Conservation (phyloP, 2,329 filamentous ascomycete genomes). For the Neoscytalidium dimidiatum region DNA sequence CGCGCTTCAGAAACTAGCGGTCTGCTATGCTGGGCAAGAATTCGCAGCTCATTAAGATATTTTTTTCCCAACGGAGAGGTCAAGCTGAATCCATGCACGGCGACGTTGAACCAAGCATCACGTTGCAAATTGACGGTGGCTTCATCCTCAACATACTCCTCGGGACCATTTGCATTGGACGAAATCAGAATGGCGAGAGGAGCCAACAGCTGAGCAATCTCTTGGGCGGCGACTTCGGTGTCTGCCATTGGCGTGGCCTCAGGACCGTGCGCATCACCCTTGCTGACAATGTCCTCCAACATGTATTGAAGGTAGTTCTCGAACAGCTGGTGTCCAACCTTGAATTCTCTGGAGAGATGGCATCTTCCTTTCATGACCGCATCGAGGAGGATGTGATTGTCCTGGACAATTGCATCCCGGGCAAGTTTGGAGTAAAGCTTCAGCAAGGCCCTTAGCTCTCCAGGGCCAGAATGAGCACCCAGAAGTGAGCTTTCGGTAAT, state of each 20-base stretch:
- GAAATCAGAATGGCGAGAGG: slow-evolving; percentile 87
- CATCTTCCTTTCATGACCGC: slow-evolving; percentile 80
- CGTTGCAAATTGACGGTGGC: slow-evolving; percentile 69
- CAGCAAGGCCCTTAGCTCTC: slow-evolving; percentile 83
- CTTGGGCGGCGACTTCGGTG: slow-evolving; percentile 76
- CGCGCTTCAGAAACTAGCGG: slow-evolving; percentile 86
- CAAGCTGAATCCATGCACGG: slow-evolving; percentile 85
- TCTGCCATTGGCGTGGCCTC: slow-evolving; percentile 74
- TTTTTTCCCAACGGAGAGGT: slow-evolving; percentile 72
- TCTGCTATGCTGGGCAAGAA: slow-evolving; percentile 84
- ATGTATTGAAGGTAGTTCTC: slow-evolving; percentile 82
- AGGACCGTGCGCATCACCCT: slow-evolving; percentile 79
- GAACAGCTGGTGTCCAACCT: slow-evolving; percentile 71
- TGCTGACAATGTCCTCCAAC: slow-evolving; percentile 83
- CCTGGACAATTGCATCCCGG: slow-evolving; percentile 70
- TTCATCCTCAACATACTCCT: slow-evolving; percentile 56
- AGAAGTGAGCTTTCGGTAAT: slow-evolving; percentile 79
- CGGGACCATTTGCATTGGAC: slow-evolving; percentile 51
- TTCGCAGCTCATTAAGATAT: slow-evolving; percentile 74
- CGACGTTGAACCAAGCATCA: slow-evolving; percentile 98
- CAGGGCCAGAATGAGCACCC: slow-evolving; percentile 72
- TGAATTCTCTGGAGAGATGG: slow-evolving; percentile 71
- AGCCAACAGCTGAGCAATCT: slow-evolving; percentile 84
- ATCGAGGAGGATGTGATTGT: slow-evolving; percentile 66
- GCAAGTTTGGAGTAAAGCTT: slow-evolving; percentile 79